These are phyloP conservation scores for Umbelopsis vinacea DNA, from an alignment of 192 early-diverging fungal species.

Conservation along the genomic window DNA sequence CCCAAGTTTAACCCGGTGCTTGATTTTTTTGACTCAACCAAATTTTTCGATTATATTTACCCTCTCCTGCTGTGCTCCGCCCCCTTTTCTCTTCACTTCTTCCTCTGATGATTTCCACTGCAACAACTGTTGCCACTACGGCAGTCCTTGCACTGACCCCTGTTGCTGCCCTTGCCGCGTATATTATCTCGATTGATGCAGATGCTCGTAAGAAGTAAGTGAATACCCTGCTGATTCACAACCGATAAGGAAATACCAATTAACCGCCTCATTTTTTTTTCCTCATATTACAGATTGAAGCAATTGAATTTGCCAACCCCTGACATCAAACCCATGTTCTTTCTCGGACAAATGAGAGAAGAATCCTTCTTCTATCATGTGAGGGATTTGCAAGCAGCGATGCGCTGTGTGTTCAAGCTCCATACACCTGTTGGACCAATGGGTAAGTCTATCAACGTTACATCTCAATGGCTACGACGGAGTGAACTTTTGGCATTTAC, in stretches of 20 bases:
- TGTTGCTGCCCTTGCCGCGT: neutral
- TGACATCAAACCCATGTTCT: neutral
- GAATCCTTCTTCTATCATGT: conserved; percentile 6
- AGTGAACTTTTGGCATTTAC: neutral
- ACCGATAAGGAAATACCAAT: neutral
- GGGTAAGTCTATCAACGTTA: neutral
- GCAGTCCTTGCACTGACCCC: neutral
- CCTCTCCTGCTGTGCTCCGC: neutral
- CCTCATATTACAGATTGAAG: neutral
- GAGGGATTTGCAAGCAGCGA: neutral
- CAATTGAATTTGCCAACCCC: neutral
- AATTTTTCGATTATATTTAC: neutral
- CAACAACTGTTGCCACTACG: neutral
- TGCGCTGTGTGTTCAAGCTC: neutral
- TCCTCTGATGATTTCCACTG: neutral
- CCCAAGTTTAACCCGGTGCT: neutral
- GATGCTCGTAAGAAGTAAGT: neutral
- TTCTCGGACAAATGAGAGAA: neutral
- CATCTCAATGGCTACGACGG: neutral
- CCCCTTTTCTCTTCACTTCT: neutral
- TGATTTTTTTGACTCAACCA: neutral
- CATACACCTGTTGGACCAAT: neutral
- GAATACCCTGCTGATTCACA: too few species aligned
- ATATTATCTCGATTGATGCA: neutral
- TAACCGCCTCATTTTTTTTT: neutral